Conservation (phyloP, 805 yeast species). For the Metschnikowia sp. region DNA sequence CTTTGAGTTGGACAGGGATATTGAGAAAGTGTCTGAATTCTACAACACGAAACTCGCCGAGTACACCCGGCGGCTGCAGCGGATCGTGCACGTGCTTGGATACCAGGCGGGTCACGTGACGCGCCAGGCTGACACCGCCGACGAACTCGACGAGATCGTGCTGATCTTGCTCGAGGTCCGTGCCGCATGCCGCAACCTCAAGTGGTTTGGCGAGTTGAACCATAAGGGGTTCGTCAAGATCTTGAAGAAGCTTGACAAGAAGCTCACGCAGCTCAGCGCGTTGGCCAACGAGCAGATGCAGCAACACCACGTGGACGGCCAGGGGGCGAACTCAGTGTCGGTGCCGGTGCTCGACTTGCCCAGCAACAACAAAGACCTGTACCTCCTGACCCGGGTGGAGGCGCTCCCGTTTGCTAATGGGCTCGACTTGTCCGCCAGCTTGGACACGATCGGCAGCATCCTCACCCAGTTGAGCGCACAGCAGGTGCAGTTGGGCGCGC, state of each 20-base stretch:
- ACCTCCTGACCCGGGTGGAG: constrained; percentile 60
- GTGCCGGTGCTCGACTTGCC: constrained; percentile 22
- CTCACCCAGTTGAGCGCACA: constrained; percentile 52
- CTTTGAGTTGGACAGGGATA: constrained; percentile 72
- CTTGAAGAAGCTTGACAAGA: constrained; percentile 86
- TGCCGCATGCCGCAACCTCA: constrained; percentile 72
- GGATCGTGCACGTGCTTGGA: constrained; percentile 36
- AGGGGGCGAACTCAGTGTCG: constrained; percentile 1
- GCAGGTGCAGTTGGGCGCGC: constrained; percentile 13
- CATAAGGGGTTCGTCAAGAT: constrained; percentile 87
- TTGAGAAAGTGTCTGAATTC: constrained; percentile 77
- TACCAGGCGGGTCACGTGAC: constrained; percentile 22
- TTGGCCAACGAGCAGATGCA: constrained; percentile 22
- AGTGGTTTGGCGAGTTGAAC: constrained; percentile 93
- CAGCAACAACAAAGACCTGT: constrained; percentile 35
- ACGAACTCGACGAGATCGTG: constrained; percentile 41
- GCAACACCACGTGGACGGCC: constrained; percentile 1
- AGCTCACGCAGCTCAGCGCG: constrained; percentile 33
- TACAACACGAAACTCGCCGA: constrained; percentile 71
- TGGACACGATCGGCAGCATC: constrained; percentile 50
- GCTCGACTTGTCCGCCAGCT: constrained; percentile 49
- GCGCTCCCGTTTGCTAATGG: constrained; percentile 80
- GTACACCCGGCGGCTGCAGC: constrained; percentile 64
- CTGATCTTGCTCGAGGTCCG: constrained; percentile 70
- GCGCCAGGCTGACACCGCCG: constrained; percentile 35